phyloP scores from a whole-genome alignment of 106 monocot genomes.

The Amphibolis antarctica region DNA sequence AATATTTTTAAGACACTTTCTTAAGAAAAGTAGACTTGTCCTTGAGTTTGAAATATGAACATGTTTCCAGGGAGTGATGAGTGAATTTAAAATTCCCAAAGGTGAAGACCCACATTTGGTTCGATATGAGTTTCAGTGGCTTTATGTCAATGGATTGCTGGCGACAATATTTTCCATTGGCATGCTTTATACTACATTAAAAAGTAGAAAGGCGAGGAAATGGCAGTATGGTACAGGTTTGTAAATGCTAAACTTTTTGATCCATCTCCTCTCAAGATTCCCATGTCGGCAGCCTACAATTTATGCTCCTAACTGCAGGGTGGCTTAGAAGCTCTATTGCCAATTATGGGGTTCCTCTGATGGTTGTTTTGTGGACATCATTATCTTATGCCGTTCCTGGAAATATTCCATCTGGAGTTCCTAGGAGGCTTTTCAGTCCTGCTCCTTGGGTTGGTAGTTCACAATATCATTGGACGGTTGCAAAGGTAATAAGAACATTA shows the following conservation, averaged over 20 bases:
- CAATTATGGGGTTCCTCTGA: conserved; percentile 73
- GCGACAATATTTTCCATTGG: conserved; percentile 79
- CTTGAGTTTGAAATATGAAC: too few species aligned
- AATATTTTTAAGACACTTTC: too few species aligned
- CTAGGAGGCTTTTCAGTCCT: conserved; percentile 72
- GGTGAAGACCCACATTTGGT: conserved; percentile 44
- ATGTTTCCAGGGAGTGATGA: conserved; percentile 47
- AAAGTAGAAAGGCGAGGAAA: conserved; percentile 68
- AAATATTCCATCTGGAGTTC: conserved; percentile 53
- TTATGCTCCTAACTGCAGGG: conserved; percentile 18
- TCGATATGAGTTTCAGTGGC: conserved; percentile 48
- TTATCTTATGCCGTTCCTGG: conserved; percentile 51
- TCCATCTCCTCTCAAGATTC: too few species aligned
- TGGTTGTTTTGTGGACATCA: conserved; percentile 75
- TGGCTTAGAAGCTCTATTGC: conserved; percentile 62
- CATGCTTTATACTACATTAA: conserved; percentile 56
- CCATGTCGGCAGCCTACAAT: background rate
- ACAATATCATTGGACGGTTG: conserved; percentile 64
- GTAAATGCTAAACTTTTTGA: background rate
- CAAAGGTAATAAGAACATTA: conserved; percentile 36
- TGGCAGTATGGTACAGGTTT: conserved; percentile 82
- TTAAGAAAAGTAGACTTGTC: too few species aligned
- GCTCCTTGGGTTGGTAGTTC: conserved; percentile 74
- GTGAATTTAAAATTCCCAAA: conserved; percentile 61
- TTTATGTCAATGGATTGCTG: conserved; percentile 84